phyloP scores from a whole-genome alignment of 352 stramenopile species.

The Thalassiosira pacifica region DNA sequence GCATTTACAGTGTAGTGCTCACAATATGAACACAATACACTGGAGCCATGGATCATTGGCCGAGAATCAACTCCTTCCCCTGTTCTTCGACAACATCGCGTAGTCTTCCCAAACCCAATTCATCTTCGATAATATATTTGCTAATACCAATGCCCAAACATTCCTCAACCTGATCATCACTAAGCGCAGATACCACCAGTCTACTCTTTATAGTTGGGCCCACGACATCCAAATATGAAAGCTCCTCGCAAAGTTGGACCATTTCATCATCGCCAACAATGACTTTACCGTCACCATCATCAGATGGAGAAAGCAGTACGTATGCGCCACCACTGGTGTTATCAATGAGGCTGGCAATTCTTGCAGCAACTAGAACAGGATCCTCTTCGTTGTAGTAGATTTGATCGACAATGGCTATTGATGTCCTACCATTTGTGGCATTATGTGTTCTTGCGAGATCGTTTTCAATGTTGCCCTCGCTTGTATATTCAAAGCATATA shows the following conservation, averaged over 20 bases:
- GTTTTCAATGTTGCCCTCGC: background rate
- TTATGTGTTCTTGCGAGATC: background rate
- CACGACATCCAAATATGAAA: slow-evolving; percentile 70
- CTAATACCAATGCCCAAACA: slow-evolving; percentile 61
- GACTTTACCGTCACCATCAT: slow-evolving; percentile 10
- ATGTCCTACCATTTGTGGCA: slow-evolving; percentile 1
- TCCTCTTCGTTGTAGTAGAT: slow-evolving; percentile 30
- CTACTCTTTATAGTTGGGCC: slow-evolving; percentile 63
- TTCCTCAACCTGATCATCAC: slow-evolving; percentile 61
- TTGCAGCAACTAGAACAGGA: slow-evolving; percentile 51
- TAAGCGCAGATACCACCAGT: slow-evolving; percentile 50
- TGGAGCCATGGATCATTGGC: background rate
- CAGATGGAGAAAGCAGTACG: slow-evolving; percentile 18
- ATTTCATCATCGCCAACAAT: slow-evolving; percentile 28
- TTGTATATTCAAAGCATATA: slow-evolving; percentile 29
- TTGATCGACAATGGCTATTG: slow-evolving; percentile 22
- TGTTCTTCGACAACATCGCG: slow-evolving; percentile 13
- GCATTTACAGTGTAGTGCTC: too few relatives aligned
- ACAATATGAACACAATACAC: background rate
- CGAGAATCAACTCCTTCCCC: slow-evolving; percentile 30
- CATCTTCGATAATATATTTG: slow-evolving; percentile 65
- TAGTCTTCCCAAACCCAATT: slow-evolving; percentile 16
- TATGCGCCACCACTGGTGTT: slow-evolving; percentile 29
- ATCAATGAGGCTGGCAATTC: slow-evolving; percentile 64
- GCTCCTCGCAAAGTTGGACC: slow-evolving; percentile 65